Conservation (phyloP, 176 grass and related monocot genomes). For the Themeda triandra region DNA sequence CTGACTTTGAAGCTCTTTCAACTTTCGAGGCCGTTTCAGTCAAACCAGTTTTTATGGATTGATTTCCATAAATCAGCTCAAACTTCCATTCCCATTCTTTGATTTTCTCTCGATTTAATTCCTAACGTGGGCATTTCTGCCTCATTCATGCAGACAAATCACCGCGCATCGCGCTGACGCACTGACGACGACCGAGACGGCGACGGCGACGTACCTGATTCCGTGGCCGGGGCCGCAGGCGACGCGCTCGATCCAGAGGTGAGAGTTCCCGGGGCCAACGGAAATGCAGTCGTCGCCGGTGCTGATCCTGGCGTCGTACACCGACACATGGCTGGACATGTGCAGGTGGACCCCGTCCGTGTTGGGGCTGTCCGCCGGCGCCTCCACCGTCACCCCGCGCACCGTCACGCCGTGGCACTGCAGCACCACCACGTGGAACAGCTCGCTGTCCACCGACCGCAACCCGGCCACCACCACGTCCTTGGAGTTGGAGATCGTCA, state of each 20-base stretch:
- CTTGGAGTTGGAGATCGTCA: constrained; percentile 73
- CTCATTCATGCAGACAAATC: background rate
- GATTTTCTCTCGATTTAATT: background rate
- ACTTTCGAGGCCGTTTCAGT: background rate
- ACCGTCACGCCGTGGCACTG: constrained; percentile 47
- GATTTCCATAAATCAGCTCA: background rate
- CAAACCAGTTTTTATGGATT: constrained; percentile 5
- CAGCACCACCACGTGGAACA: constrained; percentile 79
- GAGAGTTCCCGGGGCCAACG: constrained; percentile 61
- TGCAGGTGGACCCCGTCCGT: constrained; percentile 93
- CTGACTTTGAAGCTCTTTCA: background rate
- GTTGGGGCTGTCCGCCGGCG: constrained; percentile 78
- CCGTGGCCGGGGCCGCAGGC: constrained; percentile 87
- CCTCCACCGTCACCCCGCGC: constrained; percentile 52
- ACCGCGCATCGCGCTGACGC: background rate
- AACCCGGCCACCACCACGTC: constrained; percentile 57
- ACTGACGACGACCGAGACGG: background rate
- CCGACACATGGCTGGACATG: constrained; percentile 58
- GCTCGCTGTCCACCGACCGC: constrained; percentile 66
- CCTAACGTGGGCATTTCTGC: background rate
- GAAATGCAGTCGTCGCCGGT: constrained; percentile 98
- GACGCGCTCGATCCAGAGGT: constrained; percentile 90
- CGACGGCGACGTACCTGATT: constrained; percentile 51
- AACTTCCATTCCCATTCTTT: background rate
- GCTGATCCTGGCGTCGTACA: constrained; percentile 51